These are phyloP conservation scores for Syncephalastrum sp. DNA, from an alignment of 371 early-diverging fungal species.

Conservation along the genomic window DNA sequence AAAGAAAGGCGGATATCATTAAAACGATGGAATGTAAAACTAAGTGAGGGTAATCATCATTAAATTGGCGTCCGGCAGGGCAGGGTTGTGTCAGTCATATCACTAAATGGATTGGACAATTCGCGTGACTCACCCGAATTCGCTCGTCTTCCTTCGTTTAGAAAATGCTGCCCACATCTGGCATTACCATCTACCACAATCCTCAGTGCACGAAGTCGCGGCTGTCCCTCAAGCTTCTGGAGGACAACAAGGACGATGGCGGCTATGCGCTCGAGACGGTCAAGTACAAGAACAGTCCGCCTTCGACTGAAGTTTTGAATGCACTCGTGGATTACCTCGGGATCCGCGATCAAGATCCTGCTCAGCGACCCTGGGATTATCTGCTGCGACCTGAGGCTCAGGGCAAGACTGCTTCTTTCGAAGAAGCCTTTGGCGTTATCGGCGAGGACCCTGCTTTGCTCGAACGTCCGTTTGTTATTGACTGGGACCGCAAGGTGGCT, in stretches of 20 bases:
- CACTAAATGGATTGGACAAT: too few species aligned
- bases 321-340: slow-evolving; percentile 32
- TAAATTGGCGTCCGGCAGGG: too few species aligned
- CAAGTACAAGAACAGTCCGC: slow-evolving; percentile 30
- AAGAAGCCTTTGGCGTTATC: slow-evolving; percentile 37
- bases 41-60: too few species aligned
- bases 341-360: slow-evolving; percentile 12
- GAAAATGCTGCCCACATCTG: background rate
- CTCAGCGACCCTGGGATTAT: slow-evolving; percentile 19
- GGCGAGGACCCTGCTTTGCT: slow-evolving; percentile 33
- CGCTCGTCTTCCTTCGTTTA: too few species aligned
- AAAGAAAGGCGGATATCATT: too few species aligned
- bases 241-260: slow-evolving; percentile 24
- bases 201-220: slow-evolving; percentile 44
- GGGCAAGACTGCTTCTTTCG: slow-evolving; percentile 18
- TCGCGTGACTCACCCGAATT: too few species aligned
- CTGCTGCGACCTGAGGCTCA: slow-evolving; percentile 37
- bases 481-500: slow-evolving; percentile 39
- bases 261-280: slow-evolving; percentile 28
- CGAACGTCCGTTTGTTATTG: slow-evolving; percentile 44
- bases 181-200: slow-evolving; percentile 39
- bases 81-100: too few species aligned
- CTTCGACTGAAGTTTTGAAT: slow-evolving; percentile 23
- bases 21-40: too few species aligned
- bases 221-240: slow-evolving; percentile 19